Percentiles rank a stretch among this genome's conserved stretches.
These are phyloP conservation scores for Kodamaea jinghongensis DNA, from an alignment of 805 yeast species.

Conservation along the genomic window DNA sequence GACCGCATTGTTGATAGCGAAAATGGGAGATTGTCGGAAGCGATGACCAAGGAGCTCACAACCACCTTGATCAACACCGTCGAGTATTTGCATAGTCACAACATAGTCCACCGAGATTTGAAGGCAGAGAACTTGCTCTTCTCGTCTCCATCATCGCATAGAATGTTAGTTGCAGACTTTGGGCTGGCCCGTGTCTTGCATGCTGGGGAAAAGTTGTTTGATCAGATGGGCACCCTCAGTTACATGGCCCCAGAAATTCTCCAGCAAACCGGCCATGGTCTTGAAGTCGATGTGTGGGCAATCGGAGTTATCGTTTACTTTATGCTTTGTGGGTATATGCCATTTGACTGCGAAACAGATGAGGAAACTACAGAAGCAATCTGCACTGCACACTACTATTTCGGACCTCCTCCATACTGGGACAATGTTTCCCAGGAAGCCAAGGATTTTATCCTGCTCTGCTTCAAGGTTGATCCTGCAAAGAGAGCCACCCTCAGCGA, in stretches of 20 bases:
- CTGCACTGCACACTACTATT: slow-evolving; percentile 51
- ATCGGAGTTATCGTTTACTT: slow-evolving; percentile 71
- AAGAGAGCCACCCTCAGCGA: slow-evolving; percentile 47
- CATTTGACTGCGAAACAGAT: slow-evolving; percentile 72
- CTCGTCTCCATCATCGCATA: slow-evolving; percentile 26
- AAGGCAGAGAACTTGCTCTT: slow-evolving; percentile 72
- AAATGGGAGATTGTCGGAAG: slow-evolving; percentile 43
- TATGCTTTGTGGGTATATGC: slow-evolving; percentile 70
- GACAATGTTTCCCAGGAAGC: slow-evolving; percentile 49
- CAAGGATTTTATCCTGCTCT: slow-evolving; percentile 53
- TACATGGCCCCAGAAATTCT: slow-evolving; percentile 74
- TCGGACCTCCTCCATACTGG: slow-evolving; percentile 64
- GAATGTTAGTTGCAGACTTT: slow-evolving; percentile 55
- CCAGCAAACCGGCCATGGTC: slow-evolving; percentile 52
- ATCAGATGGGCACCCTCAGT: slow-evolving; percentile 68
- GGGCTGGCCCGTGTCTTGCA: slow-evolving; percentile 57
- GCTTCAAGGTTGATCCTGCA: slow-evolving; percentile 47
- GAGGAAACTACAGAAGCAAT: slow-evolving; percentile 67
- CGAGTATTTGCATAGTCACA: slow-evolving; percentile 54
- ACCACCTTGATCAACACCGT: slow-evolving; percentile 53
- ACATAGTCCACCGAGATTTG: slow-evolving; percentile 67
- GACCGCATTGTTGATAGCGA: slow-evolving; percentile 46
- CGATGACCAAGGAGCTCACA: slow-evolving; percentile 50
- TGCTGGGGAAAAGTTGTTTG: slow-evolving; percentile 29
- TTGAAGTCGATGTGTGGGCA: slow-evolving; percentile 72